Evolutionary conservation across 371 early-diverging fungal species (phyloP).

Genomic region (Mortierella sp.): DNA sequence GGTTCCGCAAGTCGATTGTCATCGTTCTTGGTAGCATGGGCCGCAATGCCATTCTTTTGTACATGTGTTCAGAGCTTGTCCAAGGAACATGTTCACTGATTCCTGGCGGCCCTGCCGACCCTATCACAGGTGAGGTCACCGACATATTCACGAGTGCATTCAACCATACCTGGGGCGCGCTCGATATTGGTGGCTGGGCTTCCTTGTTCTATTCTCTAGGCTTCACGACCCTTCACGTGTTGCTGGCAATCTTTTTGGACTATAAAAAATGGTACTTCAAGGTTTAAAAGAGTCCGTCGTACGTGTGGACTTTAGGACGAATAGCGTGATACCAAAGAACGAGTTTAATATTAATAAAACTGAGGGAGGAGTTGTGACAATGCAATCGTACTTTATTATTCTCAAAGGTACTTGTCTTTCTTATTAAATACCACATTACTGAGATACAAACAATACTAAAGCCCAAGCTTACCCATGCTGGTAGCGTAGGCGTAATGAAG

Average conservation of each 20-base stretch:
- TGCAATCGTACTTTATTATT: conserved; percentile 6
- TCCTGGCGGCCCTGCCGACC: conserved; percentile 23
- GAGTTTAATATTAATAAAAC: background rate
- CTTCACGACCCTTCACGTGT: conserved; percentile 28
- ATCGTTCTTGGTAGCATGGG: conserved; percentile 56
- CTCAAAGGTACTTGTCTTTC: conserved; percentile 20
- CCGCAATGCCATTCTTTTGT: conserved; percentile 57
- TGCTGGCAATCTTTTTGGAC: conserved; percentile 50
- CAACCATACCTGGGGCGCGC: conserved; percentile 36
- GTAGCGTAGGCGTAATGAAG: conserved; percentile 24
- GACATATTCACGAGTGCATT: conserved; percentile 29
- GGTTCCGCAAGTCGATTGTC: conserved; percentile 37
- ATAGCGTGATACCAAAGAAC: background rate
- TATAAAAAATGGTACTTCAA: conserved; percentile 54
- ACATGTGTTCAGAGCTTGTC: conserved; percentile 54
- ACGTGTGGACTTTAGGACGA: background rate
- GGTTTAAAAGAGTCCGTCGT: conserved; percentile 20
- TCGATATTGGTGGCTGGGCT: conserved; percentile 46
- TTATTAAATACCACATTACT: conserved; percentile 31
- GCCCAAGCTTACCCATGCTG: conserved; percentile 32
- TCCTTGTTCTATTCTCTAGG: conserved; percentile 40
- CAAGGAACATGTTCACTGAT: conserved; percentile 39
- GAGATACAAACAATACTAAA: conserved; percentile 31
- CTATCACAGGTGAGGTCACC: conserved; percentile 15
- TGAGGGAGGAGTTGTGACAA: background rate